Evolutionary conservation across 768 basidiomycete genomes (phyloP).

Genomic region (Suillus americanus): DNA sequence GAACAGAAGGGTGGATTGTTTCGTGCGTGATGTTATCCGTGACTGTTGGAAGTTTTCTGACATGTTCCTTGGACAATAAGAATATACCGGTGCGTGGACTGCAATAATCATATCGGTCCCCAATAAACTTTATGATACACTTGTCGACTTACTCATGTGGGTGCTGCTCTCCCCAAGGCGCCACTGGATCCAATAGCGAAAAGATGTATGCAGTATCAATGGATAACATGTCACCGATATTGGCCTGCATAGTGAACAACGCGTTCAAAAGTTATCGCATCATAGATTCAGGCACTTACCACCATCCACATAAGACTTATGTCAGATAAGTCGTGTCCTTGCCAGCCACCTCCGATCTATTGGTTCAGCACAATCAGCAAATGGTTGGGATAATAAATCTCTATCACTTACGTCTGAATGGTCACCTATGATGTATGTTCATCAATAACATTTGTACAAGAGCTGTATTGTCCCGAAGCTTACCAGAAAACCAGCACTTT

Average conservation of each 20-base stretch:
- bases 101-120: background rate
- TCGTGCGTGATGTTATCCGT: constrained; percentile 53
- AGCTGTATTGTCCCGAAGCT: constrained; percentile 13
- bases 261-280: background rate
- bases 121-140: background rate
- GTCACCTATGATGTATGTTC: constrained; percentile 25
- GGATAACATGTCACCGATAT: constrained; percentile 54
- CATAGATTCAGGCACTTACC: constrained; percentile 35
- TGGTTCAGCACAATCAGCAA: background rate
- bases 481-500: constrained; percentile 74
- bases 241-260: constrained; percentile 39
- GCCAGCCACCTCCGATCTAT: constrained; percentile 71
- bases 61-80: constrained; percentile 39
- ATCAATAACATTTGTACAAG: background rate
- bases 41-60: constrained; percentile 47
- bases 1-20: constrained; percentile 59
- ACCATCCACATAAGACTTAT: constrained; percentile 65
- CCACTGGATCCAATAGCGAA: constrained; percentile 49
- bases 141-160: constrained; percentile 57
- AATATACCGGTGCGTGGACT: constrained; percentile 61
- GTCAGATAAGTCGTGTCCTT: constrained; percentile 67
- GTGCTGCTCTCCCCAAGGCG: constrained; percentile 58
- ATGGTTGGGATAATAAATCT: constrained; percentile 1
- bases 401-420: constrained; percentile 21
- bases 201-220: constrained; percentile 55